A percentile compares a stretch with the other conserved stretches of the same genome.
Evolutionary conservation across 768 basidiomycete species (phyloP).

Genomic region (Russula dissimulans): DNA sequence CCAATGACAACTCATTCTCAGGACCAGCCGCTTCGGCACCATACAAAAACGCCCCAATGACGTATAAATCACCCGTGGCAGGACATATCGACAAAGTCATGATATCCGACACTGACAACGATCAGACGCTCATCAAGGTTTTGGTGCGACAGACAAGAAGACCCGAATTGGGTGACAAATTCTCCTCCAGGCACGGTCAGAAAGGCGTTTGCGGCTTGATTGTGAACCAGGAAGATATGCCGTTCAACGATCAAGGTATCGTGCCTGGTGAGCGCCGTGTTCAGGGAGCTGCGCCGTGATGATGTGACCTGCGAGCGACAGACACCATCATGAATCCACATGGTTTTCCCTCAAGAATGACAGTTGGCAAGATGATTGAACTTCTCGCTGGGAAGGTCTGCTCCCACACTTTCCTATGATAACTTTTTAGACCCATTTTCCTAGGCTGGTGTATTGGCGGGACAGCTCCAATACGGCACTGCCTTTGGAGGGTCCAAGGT

Average conservation of each 20-base stretch:
- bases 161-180: slow-evolving; percentile 97
- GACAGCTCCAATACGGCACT: slow-evolving; percentile 88
- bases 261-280: slow-evolving; percentile 56
- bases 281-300: neutral
- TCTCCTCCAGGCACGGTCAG: slow-evolving; percentile 95
- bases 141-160: slow-evolving; percentile 93
- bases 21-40: slow-evolving; percentile 75
- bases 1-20: slow-evolving; percentile 83
- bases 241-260: slow-evolving; percentile 97
- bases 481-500: slow-evolving; percentile 98
- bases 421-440: neutral
- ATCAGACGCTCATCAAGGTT: slow-evolving; percentile 94
- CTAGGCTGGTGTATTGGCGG: slow-evolving; percentile 83
- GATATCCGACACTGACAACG: slow-evolving; percentile 94
- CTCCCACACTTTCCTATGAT: neutral
- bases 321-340: slow-evolving; percentile 99
- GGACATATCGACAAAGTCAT: slow-evolving; percentile 97
- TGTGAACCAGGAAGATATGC: slow-evolving; percentile 98
- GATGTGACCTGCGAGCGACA: slow-evolving; percentile 26
- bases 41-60: slow-evolving; percentile 88
- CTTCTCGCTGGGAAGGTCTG: slow-evolving; percentile 85
- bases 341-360: slow-evolving; percentile 99
- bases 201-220: slow-evolving; percentile 99
- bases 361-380: slow-evolving; percentile 99
- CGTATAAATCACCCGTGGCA: slow-evolving; percentile 88